Conservation (phyloP, 345 rosid species). For the Murraya paniculata region DNA sequence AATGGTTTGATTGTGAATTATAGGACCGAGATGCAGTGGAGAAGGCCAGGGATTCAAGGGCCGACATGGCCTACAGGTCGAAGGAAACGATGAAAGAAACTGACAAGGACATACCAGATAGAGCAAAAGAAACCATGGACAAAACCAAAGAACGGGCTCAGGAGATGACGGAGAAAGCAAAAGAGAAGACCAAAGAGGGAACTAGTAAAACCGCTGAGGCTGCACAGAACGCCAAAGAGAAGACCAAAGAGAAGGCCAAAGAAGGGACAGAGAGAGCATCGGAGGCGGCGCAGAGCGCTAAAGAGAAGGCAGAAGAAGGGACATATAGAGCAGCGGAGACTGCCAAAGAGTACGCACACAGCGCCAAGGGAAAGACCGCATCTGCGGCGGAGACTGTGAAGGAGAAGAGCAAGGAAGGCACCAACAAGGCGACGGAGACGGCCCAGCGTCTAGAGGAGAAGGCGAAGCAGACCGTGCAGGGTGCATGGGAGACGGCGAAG, state of each 20-base stretch:
- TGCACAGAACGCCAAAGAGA: conserved; percentile 18
- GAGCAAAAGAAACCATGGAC: conserved; percentile 9
- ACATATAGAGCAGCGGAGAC: not conserved
- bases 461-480: conserved; percentile 28
- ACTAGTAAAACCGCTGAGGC: not conserved
- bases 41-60: conserved; percentile 10
- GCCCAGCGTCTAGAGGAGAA: conserved; percentile 28
- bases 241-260: conserved; percentile 21
- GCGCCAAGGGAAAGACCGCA: conserved; percentile 17
- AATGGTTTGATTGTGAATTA: not conserved
- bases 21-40: conserved; percentile 12
- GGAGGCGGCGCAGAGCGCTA: conserved; percentile 5
- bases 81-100: not conserved
- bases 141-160: conserved; percentile 13
- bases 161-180: conserved; percentile 21
- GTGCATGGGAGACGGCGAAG: conserved; percentile 32
- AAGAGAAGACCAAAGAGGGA: conserved; percentile 25
- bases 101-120: not conserved
- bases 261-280: conserved; percentile 15
- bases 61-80: conserved; percentile 11
- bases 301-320: conserved; percentile 21
- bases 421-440: conserved; percentile 25
- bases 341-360: conserved; percentile 13
- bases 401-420: conserved; percentile 26
- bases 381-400: not conserved